Evolutionary conservation across 1,139 yeast genomes (phyloP).

Genomic region (Debaryomyces sp.): DNA sequence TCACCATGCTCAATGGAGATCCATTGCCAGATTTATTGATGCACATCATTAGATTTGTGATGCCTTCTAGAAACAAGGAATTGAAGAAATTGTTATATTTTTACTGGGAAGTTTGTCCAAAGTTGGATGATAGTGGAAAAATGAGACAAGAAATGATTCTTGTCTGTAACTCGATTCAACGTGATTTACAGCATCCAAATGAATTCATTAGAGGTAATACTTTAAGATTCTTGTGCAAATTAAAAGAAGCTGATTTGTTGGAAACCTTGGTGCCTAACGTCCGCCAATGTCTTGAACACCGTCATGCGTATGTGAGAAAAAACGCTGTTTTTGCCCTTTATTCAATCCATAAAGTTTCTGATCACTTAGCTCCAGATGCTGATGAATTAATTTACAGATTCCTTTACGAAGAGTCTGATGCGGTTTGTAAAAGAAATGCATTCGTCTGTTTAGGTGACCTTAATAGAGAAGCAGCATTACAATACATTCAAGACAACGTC

Average conservation of each 20-base stretch:
- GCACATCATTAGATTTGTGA: slow-evolving; percentile 95
- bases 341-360: slow-evolving; percentile 80
- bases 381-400: slow-evolving; percentile 78
- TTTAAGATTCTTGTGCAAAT: slow-evolving; percentile 83
- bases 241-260: slow-evolving; percentile 89
- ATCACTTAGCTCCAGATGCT: slow-evolving; percentile 92
- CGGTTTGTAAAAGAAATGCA: slow-evolving; percentile 95
- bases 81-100: slow-evolving; percentile 90
- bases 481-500: slow-evolving; percentile 75
- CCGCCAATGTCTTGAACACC: slow-evolving; percentile 87
- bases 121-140: slow-evolving; percentile 83
- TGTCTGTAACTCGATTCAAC: slow-evolving; percentile 96
- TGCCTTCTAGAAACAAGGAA: slow-evolving; percentile 93
- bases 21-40: slow-evolving; percentile 92
- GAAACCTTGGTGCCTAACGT: slow-evolving; percentile 96
- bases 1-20: slow-evolving; percentile 90
- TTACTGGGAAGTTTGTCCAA: slow-evolving; percentile 98
- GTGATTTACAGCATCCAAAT: slow-evolving; percentile 97
- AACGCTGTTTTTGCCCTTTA: slow-evolving; percentile 92
- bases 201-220: slow-evolving; percentile 97
- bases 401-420: slow-evolving; percentile 81
- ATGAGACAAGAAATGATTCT: slow-evolving; percentile 98
- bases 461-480: slow-evolving; percentile 83
- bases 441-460: slow-evolving; percentile 84
- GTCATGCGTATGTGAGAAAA: slow-evolving; percentile 97